These are phyloP conservation scores for Mallotus repandus DNA, from an alignment of 441 rosid species.

Conservation along the genomic window DNA sequence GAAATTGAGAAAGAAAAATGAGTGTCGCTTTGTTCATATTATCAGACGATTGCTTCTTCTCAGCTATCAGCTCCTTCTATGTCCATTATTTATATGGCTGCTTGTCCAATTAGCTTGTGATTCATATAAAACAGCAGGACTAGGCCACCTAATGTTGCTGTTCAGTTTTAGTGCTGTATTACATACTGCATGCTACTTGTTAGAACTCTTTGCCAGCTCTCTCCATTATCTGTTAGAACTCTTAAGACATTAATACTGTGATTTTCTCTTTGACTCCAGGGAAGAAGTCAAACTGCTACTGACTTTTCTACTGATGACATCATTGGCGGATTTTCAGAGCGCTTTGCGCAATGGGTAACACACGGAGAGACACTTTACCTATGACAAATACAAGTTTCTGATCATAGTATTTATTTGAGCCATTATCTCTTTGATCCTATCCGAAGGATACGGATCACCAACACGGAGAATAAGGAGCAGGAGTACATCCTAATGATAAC, in stretches of 20 bases:
- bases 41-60: neutral
- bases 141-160: neutral
- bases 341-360: slow-evolving; percentile 66
- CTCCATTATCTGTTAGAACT: no score
- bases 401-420: slow-evolving; percentile 16
- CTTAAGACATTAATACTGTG: no score
- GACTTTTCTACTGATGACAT: slow-evolving; percentile 24
- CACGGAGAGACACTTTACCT: slow-evolving; percentile 55
- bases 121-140: no score
- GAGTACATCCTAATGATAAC: slow-evolving; percentile 12
- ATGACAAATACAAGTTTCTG: slow-evolving; percentile 27
- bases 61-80: neutral
- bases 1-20: no score
- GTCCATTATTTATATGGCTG: neutral
- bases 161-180: neutral
- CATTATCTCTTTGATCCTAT: slow-evolving; percentile 30
- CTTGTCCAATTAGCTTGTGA: neutral
- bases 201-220: no score
- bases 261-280: slow-evolving; percentile 31
- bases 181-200: no score
- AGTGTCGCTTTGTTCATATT: neutral
- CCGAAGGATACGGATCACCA: slow-evolving; percentile 51
- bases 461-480: slow-evolving; percentile 22
- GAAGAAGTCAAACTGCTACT: slow-evolving; percentile 32
- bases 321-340: slow-evolving; percentile 40